A percentile compares a stretch with the other conserved stretches of the same genome.
These are phyloP conservation scores for Kluyveromyces nonfermentans DNA, from an alignment of 805 yeast species.

Conservation along the genomic window DNA sequence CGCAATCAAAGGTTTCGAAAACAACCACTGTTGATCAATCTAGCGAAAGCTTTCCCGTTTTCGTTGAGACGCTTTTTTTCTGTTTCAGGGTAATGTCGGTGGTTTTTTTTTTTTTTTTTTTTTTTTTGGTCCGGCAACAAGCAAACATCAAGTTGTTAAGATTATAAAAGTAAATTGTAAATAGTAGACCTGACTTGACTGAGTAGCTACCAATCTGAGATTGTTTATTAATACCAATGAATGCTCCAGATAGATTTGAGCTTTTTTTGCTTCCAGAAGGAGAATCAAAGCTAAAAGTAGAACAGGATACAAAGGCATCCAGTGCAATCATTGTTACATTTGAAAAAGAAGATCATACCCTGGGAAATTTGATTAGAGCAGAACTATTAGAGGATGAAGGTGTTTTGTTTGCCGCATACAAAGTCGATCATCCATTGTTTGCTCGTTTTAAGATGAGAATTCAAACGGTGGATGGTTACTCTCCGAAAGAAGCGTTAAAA, in stretches of 20 bases:
- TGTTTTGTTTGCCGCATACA: constrained; percentile 95
- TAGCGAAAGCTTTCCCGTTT: not conserved
- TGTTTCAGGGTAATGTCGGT: not conserved
- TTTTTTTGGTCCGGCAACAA: too few species aligned
- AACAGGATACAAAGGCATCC: constrained; percentile 92
- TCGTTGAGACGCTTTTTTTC: not conserved
- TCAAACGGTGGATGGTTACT: constrained; percentile 91
- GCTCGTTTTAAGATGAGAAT: constrained; percentile 91
- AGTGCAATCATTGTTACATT: constrained; percentile 88
- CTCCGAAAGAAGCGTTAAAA: constrained; percentile 82
- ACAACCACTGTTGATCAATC: not conserved
- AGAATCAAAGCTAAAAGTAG: constrained; percentile 80
- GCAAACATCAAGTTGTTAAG: too few species aligned
- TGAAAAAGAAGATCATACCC: constrained; percentile 95
- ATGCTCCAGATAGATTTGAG: constrained; percentile 99
- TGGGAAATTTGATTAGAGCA: constrained; percentile 81
- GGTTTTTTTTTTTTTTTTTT: not conserved
- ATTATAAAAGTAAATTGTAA: too few species aligned
- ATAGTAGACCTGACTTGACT: too few species aligned
- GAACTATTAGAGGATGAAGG: constrained; percentile 78
- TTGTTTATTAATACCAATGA: constrained; percentile 56
- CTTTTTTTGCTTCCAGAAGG: constrained; percentile 96
- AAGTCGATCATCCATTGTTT: constrained; percentile 94
- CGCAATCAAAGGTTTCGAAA: not conserved
- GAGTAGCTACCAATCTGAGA: too few species aligned